Percentiles rank a stretch among this genome's conserved stretches.
Evolutionary conservation across 495 filamentous ascomycete species (phyloP).

Genomic region (Xylaria nigripes): DNA sequence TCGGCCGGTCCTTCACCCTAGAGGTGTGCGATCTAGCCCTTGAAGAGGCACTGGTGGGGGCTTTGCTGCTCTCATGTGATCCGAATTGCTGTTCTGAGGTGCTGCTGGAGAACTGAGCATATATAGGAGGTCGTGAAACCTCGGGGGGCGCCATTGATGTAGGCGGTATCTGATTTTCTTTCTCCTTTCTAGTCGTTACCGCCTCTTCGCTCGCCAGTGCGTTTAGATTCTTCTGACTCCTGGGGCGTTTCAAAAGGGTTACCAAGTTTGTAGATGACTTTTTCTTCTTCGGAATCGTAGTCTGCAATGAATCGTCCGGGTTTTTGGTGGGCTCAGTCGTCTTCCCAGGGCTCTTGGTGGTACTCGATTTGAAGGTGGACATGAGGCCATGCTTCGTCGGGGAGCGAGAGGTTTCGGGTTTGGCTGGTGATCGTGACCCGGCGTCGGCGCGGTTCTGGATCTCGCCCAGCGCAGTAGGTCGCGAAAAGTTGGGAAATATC

Average conservation of each 20-base stretch:
- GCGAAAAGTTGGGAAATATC: slow-evolving; percentile 18
- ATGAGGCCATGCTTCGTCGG: slow-evolving; percentile 59
- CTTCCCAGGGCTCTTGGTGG: slow-evolving; percentile 49
- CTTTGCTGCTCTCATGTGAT: slow-evolving; percentile 1
- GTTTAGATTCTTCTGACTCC: slow-evolving; percentile 48
- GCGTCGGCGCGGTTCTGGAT: slow-evolving; percentile 41
- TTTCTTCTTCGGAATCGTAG: slow-evolving; percentile 64
- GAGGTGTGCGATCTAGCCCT: slow-evolving; percentile 6
- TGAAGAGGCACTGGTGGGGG: slow-evolving; percentile 7
- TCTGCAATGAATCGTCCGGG: slow-evolving; percentile 29
- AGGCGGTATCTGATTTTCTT: slow-evolving; percentile 64
- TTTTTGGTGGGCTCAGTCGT: slow-evolving; percentile 36
- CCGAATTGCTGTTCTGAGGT: slow-evolving; percentile 21
- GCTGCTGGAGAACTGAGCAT: slow-evolving; percentile 57
- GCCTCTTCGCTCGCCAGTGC: slow-evolving; percentile 33
- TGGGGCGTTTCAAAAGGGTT: slow-evolving; percentile 53
- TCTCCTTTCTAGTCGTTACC: slow-evolving; percentile 49
- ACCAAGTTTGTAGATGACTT: slow-evolving; percentile 77
- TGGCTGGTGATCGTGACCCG: slow-evolving; percentile 30
- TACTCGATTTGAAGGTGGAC: slow-evolving; percentile 53
- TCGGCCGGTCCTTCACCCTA: slow-evolving; percentile 20
- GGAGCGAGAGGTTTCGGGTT: slow-evolving; percentile 32
- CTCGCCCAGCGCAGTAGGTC: slow-evolving; percentile 40
- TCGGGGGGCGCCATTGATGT: slow-evolving; percentile 32
- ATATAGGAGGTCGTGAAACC: slow-evolving; percentile 60